Percentiles rank a stretch among this genome's conserved stretches.
Evolutionary conservation across 2,329 filamentous ascomycete species (phyloP).

Genomic region (Monilinia fructicola): DNA sequence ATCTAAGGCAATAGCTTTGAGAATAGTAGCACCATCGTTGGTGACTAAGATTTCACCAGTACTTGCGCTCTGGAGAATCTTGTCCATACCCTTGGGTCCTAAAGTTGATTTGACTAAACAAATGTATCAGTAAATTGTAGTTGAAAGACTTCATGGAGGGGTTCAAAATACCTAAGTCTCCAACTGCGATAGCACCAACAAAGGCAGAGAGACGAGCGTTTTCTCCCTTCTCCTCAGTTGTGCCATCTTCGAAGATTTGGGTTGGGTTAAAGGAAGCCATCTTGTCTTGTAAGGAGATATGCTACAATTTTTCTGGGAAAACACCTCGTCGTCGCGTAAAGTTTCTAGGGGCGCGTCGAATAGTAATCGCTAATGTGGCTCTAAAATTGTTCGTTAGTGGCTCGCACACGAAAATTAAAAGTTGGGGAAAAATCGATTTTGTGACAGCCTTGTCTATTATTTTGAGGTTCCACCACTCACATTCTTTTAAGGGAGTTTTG

Average conservation of each 20-base stretch:
- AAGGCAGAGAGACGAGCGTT: constrained; percentile 99
- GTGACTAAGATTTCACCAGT: constrained; percentile 98
- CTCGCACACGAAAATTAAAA: constrained; percentile 26
- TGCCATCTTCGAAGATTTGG: constrained; percentile 97
- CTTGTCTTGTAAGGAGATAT: constrained; percentile 25
- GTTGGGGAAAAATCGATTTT: constrained; percentile 23
- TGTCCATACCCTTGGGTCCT: constrained; percentile 95
- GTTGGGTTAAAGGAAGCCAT: constrained; percentile 74
- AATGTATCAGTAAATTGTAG: constrained; percentile 17
- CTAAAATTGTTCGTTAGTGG: constrained; percentile 21
- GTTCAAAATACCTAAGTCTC: constrained; percentile 59
- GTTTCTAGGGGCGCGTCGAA: constrained; percentile 20
- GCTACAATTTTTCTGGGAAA: constrained; percentile 25
- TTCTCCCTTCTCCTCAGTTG: constrained; percentile 96
- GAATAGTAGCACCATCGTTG: constrained; percentile 96
- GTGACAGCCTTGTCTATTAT: constrained; percentile 14
- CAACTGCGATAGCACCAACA: constrained; percentile 95
- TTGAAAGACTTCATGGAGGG: constrained; percentile 20
- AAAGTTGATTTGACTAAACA: constrained; percentile 85
- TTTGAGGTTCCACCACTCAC: constrained; percentile 15
- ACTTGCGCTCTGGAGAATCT: constrained; percentile 68
- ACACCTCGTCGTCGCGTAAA: constrained; percentile 25
- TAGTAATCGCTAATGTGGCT: constrained; percentile 25
- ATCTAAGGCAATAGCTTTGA: constrained; percentile 97
- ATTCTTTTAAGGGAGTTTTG: constrained; percentile 9